Base-by-base conservation (phyloP, 2,329 filamentous ascomycete genomes). In the Metarhizium rileyi region DNA sequence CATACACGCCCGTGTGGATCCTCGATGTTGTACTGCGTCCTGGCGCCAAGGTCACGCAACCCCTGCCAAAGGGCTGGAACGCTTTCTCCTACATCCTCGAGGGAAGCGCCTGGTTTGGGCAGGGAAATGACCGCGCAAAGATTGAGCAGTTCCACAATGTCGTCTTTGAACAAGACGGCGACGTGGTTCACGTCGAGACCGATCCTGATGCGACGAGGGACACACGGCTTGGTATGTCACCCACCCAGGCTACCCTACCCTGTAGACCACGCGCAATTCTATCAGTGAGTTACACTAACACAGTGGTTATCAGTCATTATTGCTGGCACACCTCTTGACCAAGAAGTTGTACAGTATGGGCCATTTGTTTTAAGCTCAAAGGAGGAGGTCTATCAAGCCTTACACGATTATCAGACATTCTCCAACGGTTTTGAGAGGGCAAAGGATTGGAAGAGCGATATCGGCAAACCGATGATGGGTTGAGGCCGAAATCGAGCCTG, bases 1-100 rank as follows among this genome's bases (percentile, higher is more conserved):
- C 91, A 14, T 96, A 97, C 68, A 97, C 91, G 2, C 93, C 93
- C 0, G 90, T 97, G n/a, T 97, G 91, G 91, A 76, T 95, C 54
- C 75, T 97, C 42, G 91, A 97, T 64, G 73, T 96, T 47, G 82
- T 79, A 20, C 79, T 97, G 48, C 71, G 81, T 59, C 90, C 90
- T 0, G 91, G 91, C 48, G 90, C 87, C 44, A 80, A 75, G 52
- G 73, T 97, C 56, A 75, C 73, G 22, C 91, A 97, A 70, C 67
- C 78, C 5, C 63, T 97, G 3, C 91, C 91, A 0, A 70, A 74
- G 53, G 84, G 83, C 26, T 97, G 90, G 88, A 96, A 94, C 65
- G 82, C 87, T 2, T 97, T 97, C 61, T 83, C 84, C 16, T 97
- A 96, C 66, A 84, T 81, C 3, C 74, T 97, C n/a, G 75, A 83